phyloP scores from a whole-genome alignment of 495 filamentous ascomycete genomes.

The Aspergillus affinis region DNA sequence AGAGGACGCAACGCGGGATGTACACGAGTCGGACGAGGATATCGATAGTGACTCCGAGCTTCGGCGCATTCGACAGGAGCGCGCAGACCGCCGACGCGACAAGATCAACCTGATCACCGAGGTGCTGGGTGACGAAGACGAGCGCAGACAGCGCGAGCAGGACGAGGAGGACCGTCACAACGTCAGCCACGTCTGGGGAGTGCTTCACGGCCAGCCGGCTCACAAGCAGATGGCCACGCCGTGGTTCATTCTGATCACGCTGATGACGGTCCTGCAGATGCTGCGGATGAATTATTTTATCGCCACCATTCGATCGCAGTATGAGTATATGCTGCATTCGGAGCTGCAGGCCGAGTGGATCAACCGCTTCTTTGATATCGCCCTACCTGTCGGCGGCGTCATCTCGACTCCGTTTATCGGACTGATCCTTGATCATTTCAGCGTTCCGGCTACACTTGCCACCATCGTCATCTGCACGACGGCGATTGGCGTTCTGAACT shows the following conservation, averaged over 20 bases:
- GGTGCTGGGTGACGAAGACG: conserved; percentile 61
- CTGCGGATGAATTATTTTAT: conserved; percentile 97
- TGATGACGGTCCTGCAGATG: conserved; percentile 96
- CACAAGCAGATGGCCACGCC: conserved; percentile 73
- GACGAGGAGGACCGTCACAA: conserved; percentile 53
- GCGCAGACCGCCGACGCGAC: conserved; percentile 58
- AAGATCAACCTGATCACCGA: conserved; percentile 66
- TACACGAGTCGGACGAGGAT: conserved; percentile 64
- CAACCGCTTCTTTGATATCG: conserved; percentile 89
- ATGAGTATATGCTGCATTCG: conserved; percentile 69
- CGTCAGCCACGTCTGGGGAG: conserved; percentile 68
- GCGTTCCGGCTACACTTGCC: conserved; percentile 66
- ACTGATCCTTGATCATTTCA: conserved; percentile 65
- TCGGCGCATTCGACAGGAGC: conserved; percentile 54
- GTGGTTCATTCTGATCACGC: conserved; percentile 89
- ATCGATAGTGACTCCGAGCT: conserved; percentile 43
- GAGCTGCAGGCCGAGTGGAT: conserved; percentile 60
- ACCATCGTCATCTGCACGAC: conserved; percentile 74
- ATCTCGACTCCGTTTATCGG: conserved; percentile 85
- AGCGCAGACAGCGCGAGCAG: conserved; percentile 48
- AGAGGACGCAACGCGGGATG: conserved; percentile 37
- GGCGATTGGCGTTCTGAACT: conserved; percentile 72
- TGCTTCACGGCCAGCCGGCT: conserved; percentile 73
- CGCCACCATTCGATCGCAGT: conserved; percentile 83
- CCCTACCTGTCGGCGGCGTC: conserved; percentile 81